Base-by-base conservation (phyloP, 169 alveolate species). In the Eimeria tenella region DNA sequence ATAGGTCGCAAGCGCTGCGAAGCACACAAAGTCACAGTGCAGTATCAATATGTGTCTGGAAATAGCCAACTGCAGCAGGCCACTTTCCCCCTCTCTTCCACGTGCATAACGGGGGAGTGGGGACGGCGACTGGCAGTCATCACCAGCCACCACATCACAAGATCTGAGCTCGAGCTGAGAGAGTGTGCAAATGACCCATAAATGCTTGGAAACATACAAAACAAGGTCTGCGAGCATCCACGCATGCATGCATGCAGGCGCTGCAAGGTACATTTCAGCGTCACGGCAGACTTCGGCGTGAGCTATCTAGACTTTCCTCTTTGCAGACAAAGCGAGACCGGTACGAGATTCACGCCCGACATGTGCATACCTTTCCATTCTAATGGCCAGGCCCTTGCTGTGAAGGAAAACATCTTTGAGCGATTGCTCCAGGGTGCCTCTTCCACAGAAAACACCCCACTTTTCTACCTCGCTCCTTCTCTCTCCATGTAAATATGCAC, bases 1-100 rank as follows among this genome's bases (percentile, higher is more conserved):
- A 88, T 8, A 88, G 71, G 56, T 58, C 86, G 31, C 25, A 50
- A 15, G 94, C 86, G 25, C 94, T 88, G 94, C 58, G 73, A 53
- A 21, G 50, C 60, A 73, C 83, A 73, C 58, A 73, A 11, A 73
- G 23, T 19, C 49, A 74, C n/a, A 74, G 3, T 15, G 71, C 17
- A 17, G n/a, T 15, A 19, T 15, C 42, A 31, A 31, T 31, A 31
- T 31, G 42, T 31, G 42, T 2, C 42, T 31, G 42, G 42, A 31
- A 2, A 31, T 31, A 31, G 42, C 42, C 42, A 31, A 1, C 42
- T 31, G 42, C 42, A 31, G 42, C 42, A 31, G 42, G 42, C 42
- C 42, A 31, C 42, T 31, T 31, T 2, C 42, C 42, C 42, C 42
- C 42, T 31, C 42, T 31, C 42, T 31, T 31, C 42, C 42, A 31